A percentile compares a stretch with the other conserved stretches of the same genome.
Evolutionary conservation across 2,329 filamentous ascomycete species (phyloP).

Genomic region (Zymoseptoria brevis): DNA sequence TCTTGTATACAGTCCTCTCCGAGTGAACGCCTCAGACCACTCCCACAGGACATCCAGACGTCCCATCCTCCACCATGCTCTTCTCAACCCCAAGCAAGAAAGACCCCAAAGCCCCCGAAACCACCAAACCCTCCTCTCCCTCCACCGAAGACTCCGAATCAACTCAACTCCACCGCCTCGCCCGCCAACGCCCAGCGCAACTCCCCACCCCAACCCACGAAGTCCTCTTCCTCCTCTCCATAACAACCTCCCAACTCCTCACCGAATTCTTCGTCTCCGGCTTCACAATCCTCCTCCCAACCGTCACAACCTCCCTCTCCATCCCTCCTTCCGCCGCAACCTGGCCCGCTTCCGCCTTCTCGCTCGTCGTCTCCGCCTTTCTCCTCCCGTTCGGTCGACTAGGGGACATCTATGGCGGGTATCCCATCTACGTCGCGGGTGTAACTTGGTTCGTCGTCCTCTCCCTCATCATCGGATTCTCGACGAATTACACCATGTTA

Average conservation of each 20-base stretch:
- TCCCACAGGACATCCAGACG: background rate
- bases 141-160: slow-evolving; percentile 10
- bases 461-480: slow-evolving; percentile 28
- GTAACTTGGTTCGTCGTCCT: slow-evolving; percentile 38
- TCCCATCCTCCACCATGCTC: background rate
- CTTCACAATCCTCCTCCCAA: slow-evolving; percentile 62
- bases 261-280: slow-evolving; percentile 69
- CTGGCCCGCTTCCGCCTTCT: slow-evolving; percentile 48
- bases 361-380: slow-evolving; percentile 42
- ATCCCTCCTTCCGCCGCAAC: slow-evolving; percentile 58
- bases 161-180: slow-evolving; percentile 50
- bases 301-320: slow-evolving; percentile 51
- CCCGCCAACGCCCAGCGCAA: slow-evolving; percentile 51
- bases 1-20: background rate
- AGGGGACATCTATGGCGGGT: slow-evolving; percentile 56
- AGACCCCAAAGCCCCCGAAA: background rate
- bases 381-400: slow-evolving; percentile 40
- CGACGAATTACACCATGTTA: slow-evolving; percentile 29
- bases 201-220: slow-evolving; percentile 51
- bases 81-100: background rate
- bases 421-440: slow-evolving; percentile 52
- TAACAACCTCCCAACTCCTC: slow-evolving; percentile 26
- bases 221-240: slow-evolving; percentile 52
- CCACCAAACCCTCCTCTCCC: background rate
- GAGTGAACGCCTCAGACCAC: background rate